phyloP scores from a whole-genome alignment of 2,329 filamentous ascomycete species.

The Colletotrichum plurivorum region DNA sequence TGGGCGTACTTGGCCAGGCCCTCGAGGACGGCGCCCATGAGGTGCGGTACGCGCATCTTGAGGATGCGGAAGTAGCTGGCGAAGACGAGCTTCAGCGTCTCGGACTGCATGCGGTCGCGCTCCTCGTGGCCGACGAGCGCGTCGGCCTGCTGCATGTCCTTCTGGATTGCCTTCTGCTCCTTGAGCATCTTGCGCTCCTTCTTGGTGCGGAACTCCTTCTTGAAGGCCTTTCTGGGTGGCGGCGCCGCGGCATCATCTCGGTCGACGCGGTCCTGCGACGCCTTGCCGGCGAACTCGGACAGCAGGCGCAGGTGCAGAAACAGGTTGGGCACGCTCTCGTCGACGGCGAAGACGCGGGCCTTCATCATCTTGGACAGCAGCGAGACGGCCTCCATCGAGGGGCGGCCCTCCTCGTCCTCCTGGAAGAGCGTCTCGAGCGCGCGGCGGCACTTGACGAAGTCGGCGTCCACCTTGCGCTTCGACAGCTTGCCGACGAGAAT shows the following conservation, averaged over 20 bases:
- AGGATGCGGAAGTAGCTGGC: constrained; percentile 95
- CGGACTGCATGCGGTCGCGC: constrained; percentile 92
- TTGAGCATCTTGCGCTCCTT: constrained; percentile 85
- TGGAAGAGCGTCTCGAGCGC: constrained; percentile 86
- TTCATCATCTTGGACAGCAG: constrained; percentile 97
- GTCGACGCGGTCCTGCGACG: constrained; percentile 83
- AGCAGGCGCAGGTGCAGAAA: constrained; percentile 92
- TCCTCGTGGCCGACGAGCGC: constrained; percentile 93
- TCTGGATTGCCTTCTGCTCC: constrained; percentile 89
- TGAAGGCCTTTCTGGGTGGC: constrained; percentile 71
- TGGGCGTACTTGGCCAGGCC: constrained; percentile 94
- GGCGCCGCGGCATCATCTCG: constrained; percentile 47
- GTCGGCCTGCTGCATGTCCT: constrained; percentile 94
- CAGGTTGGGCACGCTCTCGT: constrained; percentile 89
- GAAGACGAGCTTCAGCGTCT: constrained; percentile 96
- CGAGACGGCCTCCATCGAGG: constrained; percentile 87
- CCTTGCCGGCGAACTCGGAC: constrained; percentile 88
- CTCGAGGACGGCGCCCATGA: constrained; percentile 98
- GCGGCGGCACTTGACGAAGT: constrained; percentile 83
- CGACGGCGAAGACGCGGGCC: constrained; percentile 82
- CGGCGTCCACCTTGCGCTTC: constrained; percentile 76
- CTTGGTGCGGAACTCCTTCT: constrained; percentile 91
- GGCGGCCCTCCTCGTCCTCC: constrained; percentile 90
- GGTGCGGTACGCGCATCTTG: constrained; percentile 82
- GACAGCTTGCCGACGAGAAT: constrained; percentile 90